phyloP scores from a whole-genome alignment of 305 asterid species.

The Fraxinus latifolia region DNA sequence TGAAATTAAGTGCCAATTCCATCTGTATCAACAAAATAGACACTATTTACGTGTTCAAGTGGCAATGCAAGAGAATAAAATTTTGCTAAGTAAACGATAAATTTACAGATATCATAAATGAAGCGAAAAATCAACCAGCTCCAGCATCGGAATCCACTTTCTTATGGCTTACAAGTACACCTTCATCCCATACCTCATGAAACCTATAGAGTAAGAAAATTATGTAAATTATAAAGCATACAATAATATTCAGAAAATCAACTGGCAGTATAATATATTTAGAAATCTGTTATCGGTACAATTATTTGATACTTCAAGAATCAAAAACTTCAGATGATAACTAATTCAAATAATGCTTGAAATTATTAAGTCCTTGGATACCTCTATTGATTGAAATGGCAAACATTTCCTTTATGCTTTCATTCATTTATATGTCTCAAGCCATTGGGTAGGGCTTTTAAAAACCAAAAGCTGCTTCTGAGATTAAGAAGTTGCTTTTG shows the following conservation, averaged over 20 bases:
- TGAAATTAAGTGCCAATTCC: background rate
- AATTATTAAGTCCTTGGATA: background rate
- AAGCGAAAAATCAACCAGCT: conserved; percentile 24
- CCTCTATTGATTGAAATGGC: background rate
- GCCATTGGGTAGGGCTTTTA: background rate
- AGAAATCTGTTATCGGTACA: background rate
- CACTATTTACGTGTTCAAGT: background rate
- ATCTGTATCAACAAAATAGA: background rate
- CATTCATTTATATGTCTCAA: background rate
- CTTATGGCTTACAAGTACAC: conserved; percentile 60
- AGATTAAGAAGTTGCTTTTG: background rate
- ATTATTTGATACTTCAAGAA: background rate
- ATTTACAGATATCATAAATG: background rate
- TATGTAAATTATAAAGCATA: background rate
- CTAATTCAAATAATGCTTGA: background rate
- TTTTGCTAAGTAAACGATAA: background rate
- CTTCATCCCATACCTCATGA: conserved; percentile 84
- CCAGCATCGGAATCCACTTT: conserved; percentile 52
- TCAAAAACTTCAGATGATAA: background rate
- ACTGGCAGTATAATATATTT: background rate
- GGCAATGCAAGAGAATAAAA: background rate
- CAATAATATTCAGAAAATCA: background rate
- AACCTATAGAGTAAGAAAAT: conserved; percentile 33
- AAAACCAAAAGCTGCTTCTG: background rate
- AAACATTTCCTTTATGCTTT: background rate